Base-by-base conservation (phyloP, 2,329 filamentous ascomycete genomes). In the Mycogone perniciosa region DNA sequence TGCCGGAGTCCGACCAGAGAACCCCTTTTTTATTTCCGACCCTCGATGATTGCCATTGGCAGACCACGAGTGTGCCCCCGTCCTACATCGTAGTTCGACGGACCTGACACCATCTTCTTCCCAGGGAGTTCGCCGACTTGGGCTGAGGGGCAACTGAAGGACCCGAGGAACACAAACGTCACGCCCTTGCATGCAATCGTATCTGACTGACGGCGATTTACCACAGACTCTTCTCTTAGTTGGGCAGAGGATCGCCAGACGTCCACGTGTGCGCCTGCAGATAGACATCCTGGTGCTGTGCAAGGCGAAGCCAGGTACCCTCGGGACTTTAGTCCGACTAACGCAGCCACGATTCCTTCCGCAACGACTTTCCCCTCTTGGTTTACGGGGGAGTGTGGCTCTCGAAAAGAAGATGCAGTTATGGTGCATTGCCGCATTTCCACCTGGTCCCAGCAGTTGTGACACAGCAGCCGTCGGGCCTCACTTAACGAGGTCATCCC, bases 291-390 rank as follows among this genome's bases (percentile, higher is more conserved):
- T 37, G 47, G 26, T 11, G 37, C 30, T 44, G 45, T 34, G 13
- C 26, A 31, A 37, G 44, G 45, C 30, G 33, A 27, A 33, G 9
- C 37, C 31, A 11, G 34, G 41, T 9, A 44, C 39, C 27, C 39
- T 13, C 10, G 39, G 39, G 39, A 42, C 20, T 20, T 48, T 44
- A 26, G 34, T 48, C 31, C 35, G 20, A 20, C 20, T 29, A 30
- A 11, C 31, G 34, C 47, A 34, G 43, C 37, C 31, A 46, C 39
- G 26, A 38, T 40, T 48, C 41, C 30, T 48, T 41, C 50, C 40
- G 34, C 45, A 52, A 50, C 34, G 40, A 45, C 45, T 52, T 52
- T 44, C 50, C 50, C 40, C 37, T 52, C 50, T 30, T 52, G 41
- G 50, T 30, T 26, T 48, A 45, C 45, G 27, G 33, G 34, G 27